Base-by-base conservation (phyloP, 371 early-diverging fungal species). In the Chytridium lagenaria region DNA sequence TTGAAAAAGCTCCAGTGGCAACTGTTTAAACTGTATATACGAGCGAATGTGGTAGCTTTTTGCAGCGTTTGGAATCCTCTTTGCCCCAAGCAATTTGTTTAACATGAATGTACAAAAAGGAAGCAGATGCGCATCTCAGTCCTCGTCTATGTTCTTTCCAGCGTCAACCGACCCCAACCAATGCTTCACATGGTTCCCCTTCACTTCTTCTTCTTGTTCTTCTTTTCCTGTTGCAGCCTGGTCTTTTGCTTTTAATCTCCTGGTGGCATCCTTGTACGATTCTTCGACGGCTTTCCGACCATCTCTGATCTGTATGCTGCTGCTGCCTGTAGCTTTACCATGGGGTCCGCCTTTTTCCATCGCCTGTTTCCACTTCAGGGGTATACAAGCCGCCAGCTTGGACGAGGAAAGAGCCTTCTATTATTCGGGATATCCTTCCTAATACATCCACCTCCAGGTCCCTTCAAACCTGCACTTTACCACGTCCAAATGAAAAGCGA, bases 401-500 rank as follows among this genome's bases (percentile, higher is more conserved):
- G 26, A n/a, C n/a, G n/a, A n/a, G n/a, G 36, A 30, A 81, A 39
- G 40, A 81, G 64, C 52, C 49, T 31, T 64, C 19, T 52, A 59
- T 77, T 78, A 28, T 67, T 77, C n/a, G 50, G 51, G 2, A 68
- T 22, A 7, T 68, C 68, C 26, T 5, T 22, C 3, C 52, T 2
- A 12, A 68, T 33, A 23, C 51, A 33, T 33, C 19, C 39, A 22
- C 66, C 37, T 44, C 63, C 31, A 22, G 37, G 59, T n/a, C n/a
- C 28, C 59, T 12, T 31, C 59, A 65, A 26, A 80, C 34, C 50
- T 78, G 77, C 57, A 81, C 77, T 15, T 69, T 52, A 16, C 79
- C 19, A 5, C 82, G 72, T 28, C 82, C 82, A 59, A 75, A 79
- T 15, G 68, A 55, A n/a, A 1, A 81, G 59, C 0, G 79, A 76